Conservation (phyloP, 225 moss, liverwort and hornwort species). For the Rhytidiadelphus loreus region DNA sequence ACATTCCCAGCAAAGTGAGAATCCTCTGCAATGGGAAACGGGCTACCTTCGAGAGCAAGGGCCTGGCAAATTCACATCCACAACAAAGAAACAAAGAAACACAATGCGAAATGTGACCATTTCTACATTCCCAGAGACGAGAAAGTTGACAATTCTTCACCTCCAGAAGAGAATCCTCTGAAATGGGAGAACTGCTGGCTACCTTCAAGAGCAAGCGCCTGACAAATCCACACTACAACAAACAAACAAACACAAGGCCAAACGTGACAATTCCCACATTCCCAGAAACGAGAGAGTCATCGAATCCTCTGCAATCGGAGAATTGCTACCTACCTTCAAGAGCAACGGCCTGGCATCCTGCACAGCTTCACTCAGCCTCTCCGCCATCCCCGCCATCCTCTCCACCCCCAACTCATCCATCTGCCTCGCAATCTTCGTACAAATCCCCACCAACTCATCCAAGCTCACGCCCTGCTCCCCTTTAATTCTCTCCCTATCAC, state of each 20-base stretch:
- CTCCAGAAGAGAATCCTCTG: not conserved
- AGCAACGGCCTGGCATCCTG: slow-evolving; percentile 87
- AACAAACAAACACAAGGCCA: not conserved
- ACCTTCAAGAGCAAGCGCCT: slow-evolving; percentile 63
- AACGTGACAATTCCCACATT: not conserved
- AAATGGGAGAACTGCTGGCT: not conserved
- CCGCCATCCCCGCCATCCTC: slow-evolving; percentile 66
- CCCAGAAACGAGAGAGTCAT: not conserved
- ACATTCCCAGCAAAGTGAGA: not conserved
- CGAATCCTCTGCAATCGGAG: not conserved
- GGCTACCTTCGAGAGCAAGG: not conserved
- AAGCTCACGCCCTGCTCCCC: slow-evolving; percentile 92
- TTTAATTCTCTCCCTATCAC: slow-evolving; percentile 74
- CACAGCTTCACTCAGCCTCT: slow-evolving; percentile 60
- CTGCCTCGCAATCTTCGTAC: slow-evolving; percentile 81
- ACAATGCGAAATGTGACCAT: not conserved
- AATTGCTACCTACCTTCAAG: slow-evolving; percentile 41
- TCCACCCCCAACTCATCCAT: slow-evolving; percentile 63
- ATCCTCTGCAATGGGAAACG: not conserved
- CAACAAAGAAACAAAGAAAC: not conserved
- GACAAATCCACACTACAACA: not conserved
- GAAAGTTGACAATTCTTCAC: not conserved
- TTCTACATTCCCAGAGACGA: not conserved
- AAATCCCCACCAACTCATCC: slow-evolving; percentile 87
- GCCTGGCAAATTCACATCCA: not conserved